A percentile compares a stretch with the other conserved stretches of the same genome.
These are phyloP conservation scores for Trichosporon ovoides DNA, from an alignment of 1,284 basidiomycete genomes.

Conservation along the genomic window DNA sequence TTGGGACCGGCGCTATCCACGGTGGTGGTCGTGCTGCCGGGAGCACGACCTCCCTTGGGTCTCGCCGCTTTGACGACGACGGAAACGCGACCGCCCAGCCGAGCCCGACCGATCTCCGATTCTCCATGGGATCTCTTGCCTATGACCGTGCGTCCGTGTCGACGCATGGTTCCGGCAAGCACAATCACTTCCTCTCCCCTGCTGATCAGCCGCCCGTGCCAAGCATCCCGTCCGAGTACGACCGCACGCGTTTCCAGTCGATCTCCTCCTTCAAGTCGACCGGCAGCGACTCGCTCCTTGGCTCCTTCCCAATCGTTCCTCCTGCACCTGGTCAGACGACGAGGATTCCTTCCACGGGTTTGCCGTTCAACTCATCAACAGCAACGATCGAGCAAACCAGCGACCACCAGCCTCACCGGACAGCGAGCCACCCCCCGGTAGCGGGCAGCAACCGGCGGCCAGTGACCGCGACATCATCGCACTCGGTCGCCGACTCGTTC, in stretches of 20 bases:
- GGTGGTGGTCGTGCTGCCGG: conserved; percentile 8
- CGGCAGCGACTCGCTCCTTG: conserved; percentile 39
- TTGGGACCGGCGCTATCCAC: neutral
- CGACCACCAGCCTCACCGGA: conserved; percentile 2
- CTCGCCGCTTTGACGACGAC: conserved; percentile 25
- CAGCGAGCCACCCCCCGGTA: conserved; percentile 7
- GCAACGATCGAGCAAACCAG: conserved; percentile 6
- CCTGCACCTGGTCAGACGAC: conserved; percentile 20
- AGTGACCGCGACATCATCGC: conserved; percentile 15
- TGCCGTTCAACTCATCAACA: conserved; percentile 13
- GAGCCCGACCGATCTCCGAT: conserved; percentile 37
- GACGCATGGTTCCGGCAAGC: conserved; percentile 34
- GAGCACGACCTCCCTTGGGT: conserved; percentile 15
- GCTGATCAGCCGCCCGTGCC: conserved; percentile 16
- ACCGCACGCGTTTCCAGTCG: conserved; percentile 18
- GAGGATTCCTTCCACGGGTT: neutral
- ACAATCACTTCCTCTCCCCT: conserved; percentile 4
- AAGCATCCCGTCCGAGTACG: conserved; percentile 4
- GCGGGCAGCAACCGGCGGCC: conserved; percentile 10
- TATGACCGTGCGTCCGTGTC: conserved; percentile 34
- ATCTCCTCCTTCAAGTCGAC: conserved; percentile 33
- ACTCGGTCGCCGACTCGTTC: conserved; percentile 41
- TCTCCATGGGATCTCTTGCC: conserved; percentile 47
- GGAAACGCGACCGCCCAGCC: conserved; percentile 22
- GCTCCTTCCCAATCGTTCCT: conserved; percentile 45